A percentile compares a stretch with the other conserved stretches of the same genome.
phyloP scores from a whole-genome alignment of 1,139 yeast species.

The Kodamaea plutei region DNA sequence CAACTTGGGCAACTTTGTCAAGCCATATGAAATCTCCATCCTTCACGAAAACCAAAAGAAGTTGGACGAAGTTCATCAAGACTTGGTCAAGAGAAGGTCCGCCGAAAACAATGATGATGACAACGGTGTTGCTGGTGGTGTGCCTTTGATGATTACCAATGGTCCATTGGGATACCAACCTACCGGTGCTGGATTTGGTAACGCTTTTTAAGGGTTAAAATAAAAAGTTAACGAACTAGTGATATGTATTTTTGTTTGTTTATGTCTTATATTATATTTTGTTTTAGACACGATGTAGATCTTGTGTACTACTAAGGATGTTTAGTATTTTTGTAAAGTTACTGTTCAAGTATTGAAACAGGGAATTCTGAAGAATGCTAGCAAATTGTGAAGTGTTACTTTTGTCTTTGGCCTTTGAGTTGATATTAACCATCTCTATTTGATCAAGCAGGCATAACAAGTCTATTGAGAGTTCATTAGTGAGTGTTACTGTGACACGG shows the following conservation, averaged over 20 bases:
- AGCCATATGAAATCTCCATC: slow-evolving; percentile 86
- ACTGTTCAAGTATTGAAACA: slow-evolving; percentile 2
- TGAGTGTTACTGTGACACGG: slow-evolving; percentile 3
- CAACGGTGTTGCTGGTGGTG: slow-evolving; percentile 39
- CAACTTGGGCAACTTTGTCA: slow-evolving; percentile 69
- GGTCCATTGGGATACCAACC: slow-evolving; percentile 56
- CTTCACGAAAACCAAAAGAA: slow-evolving; percentile 72
- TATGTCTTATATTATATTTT: slow-evolving; percentile 7
- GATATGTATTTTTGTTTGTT: slow-evolving; percentile 3
- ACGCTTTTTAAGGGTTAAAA: slow-evolving; percentile 35
- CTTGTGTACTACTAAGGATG: background rate
- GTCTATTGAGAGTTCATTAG: slow-evolving; percentile 1
- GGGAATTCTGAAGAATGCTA: slow-evolving; percentile 5
- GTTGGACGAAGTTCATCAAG: slow-evolving; percentile 62
- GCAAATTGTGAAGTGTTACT: slow-evolving; percentile 1
- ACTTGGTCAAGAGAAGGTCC: slow-evolving; percentile 65
- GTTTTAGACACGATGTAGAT: slow-evolving; percentile 1
- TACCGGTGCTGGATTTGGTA: slow-evolving; percentile 68
- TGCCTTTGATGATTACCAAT: slow-evolving; percentile 67
- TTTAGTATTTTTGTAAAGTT: slow-evolving; percentile 3
- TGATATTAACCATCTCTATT: slow-evolving; percentile 5
- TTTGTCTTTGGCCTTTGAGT: background rate
- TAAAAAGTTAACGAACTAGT: too few relatives aligned
- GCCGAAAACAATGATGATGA: slow-evolving; percentile 50
- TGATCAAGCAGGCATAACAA: slow-evolving; percentile 7